Evolutionary conservation across 441 rosid genomes (phyloP), one percentile per base, ranked within the genome.

Genomic region (Arabidopsis hybrid): DNA sequence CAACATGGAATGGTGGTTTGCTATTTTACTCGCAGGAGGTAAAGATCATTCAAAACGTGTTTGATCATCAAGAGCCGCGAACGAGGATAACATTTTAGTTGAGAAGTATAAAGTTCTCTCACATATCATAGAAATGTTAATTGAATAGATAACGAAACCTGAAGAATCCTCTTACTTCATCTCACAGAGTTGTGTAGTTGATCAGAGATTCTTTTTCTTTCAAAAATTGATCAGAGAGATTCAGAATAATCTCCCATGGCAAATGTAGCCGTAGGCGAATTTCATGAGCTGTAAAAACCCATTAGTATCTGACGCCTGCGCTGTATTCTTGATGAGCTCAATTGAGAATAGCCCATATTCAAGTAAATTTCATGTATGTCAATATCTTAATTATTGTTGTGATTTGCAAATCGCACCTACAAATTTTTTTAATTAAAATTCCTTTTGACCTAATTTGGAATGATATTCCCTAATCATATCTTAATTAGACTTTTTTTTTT

Each of bases 21-120:
- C 29, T 26, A 26, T 26, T 26, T 26, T 26, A 26, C 29, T 26
- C 29, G 13, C 10, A 18, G 6, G 56, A 8, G 21, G 32, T 9
- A 9, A 51, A 51, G 9, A 32, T 11, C 58, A 52, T 35, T 61
- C 16, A 16, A 46, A 14, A n/a, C 18, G 47, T 7, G 39, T 38
- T 38, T 38, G 46, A 38, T 36, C 14, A 38, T 38, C 1, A 38
- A 78, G 14, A 42, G 65, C 72, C n/a, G 74, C 52, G 56, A 4
- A 42, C 2, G 7, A 80, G 74, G 32, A 82, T 59, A 62, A 81
- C 56, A 66, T 26, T 2, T 81, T 85, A 57, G 79, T 80, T n/a
- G 10, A 17, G 1, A 16, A 35, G 32, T 59, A n/a, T 3, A 9
- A 38, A 38, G 4, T 9, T 8, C 42, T 8, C 42, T 8, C 42